Percentiles rank a stretch among this genome's conserved stretches.
Evolutionary conservation across 192 early-diverging fungal species (phyloP).

Genomic region (Lobosporangium transversale): DNA sequence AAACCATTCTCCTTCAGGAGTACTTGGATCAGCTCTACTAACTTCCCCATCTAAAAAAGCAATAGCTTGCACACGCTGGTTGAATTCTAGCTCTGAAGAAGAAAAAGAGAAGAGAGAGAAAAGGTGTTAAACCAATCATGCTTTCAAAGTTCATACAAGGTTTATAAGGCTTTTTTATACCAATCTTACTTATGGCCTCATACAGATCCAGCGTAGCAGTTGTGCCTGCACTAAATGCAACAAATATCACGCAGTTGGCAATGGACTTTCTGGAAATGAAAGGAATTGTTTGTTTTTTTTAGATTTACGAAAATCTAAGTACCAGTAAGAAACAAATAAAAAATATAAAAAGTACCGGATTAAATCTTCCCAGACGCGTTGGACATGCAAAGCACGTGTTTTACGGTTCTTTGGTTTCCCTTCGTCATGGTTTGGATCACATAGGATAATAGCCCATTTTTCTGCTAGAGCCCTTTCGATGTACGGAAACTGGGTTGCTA

Average conservation of each 20-base stretch:
- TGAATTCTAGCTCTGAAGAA: slow-evolving; percentile 14
- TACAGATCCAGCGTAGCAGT: slow-evolving; percentile 13
- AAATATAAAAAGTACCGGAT: slow-evolving; percentile 12
- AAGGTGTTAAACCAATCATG: neutral
- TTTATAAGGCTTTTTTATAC: neutral
- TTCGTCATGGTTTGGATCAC: slow-evolving; percentile 30
- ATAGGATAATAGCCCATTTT: slow-evolving; percentile 36
- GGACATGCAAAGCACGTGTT: slow-evolving; percentile 25
- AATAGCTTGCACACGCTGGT: slow-evolving; percentile 16
- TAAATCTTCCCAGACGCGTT: slow-evolving; percentile 40
- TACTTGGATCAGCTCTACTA: neutral
- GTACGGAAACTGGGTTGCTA: slow-evolving; percentile 31
- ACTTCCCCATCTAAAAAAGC: slow-evolving; percentile 22
- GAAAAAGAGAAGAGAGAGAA: neutral
- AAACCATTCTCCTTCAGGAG: neutral
- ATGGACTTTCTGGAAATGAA: neutral
- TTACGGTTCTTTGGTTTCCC: neutral
- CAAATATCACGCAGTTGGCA: slow-evolving; percentile 32
- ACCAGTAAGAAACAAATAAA: neutral
- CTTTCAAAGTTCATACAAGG: neutral
- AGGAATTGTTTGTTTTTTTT: no score
- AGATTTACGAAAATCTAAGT: no score
- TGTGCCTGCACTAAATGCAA: slow-evolving; percentile 39
- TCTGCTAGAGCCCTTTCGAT: slow-evolving; percentile 15
- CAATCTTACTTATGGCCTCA: slow-evolving; percentile 15